Conservation (phyloP, 805 yeast genomes). For the Clavispora santaluciae region DNA sequence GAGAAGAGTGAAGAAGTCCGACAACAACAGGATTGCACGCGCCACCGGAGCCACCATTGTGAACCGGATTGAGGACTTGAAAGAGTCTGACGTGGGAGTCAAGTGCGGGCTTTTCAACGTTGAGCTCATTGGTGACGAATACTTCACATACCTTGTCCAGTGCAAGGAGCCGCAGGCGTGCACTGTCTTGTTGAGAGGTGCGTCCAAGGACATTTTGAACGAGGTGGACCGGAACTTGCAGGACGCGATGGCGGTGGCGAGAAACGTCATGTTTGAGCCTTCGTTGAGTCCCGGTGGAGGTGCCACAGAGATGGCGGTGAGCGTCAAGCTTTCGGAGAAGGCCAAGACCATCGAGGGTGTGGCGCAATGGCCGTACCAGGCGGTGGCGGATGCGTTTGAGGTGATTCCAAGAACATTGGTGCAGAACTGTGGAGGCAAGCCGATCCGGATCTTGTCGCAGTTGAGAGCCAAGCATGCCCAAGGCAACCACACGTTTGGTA, state of each 20-base stretch:
- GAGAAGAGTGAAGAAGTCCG: slow-evolving; percentile 92
- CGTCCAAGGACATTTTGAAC: slow-evolving; percentile 92
- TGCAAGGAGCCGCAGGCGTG: slow-evolving; percentile 90
- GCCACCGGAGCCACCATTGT: slow-evolving; percentile 98
- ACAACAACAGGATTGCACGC: slow-evolving; percentile 92
- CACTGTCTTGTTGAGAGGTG: slow-evolving; percentile 89
- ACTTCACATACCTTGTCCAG: slow-evolving; percentile 77
- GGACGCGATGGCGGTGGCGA: slow-evolving; percentile 97
- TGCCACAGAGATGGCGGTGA: slow-evolving; percentile 98
- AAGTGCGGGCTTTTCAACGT: slow-evolving; percentile 88
- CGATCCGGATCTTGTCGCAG: slow-evolving; percentile 83
- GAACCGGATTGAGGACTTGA: slow-evolving; percentile 89
- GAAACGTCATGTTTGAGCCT: slow-evolving; percentile 93
- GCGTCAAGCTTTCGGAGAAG: slow-evolving; percentile 80
- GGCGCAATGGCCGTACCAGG: slow-evolving; percentile 98
- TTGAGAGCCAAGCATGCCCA: slow-evolving; percentile 95
- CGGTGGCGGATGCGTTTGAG: slow-evolving; percentile 98
- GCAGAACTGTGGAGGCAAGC: slow-evolving; percentile 97
- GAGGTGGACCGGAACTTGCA: slow-evolving; percentile 96
- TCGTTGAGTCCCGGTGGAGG: slow-evolving; percentile 98
- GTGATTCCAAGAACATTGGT: slow-evolving; percentile 96
- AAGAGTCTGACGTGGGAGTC: slow-evolving; percentile 85
- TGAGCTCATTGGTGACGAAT: slow-evolving; percentile 95
- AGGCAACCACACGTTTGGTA: slow-evolving; percentile 80
- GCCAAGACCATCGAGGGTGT: slow-evolving; percentile 93